Base-by-base conservation (phyloP, 768 basidiomycete genomes). In the Pleurotus tuber-regium region DNA sequence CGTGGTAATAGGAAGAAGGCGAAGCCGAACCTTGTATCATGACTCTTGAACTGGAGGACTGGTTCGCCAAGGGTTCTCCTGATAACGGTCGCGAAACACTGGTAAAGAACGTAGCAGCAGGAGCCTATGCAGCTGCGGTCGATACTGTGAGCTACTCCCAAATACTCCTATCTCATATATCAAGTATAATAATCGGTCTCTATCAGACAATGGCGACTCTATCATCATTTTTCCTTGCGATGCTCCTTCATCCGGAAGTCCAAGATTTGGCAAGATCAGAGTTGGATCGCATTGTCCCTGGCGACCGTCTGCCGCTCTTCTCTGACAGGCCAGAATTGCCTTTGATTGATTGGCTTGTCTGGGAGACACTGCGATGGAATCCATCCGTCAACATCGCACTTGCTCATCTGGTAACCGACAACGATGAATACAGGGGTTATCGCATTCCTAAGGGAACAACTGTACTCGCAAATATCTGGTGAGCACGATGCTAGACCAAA, bases 361-460 rank as follows among this genome's bases (percentile, higher is more conserved):
- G 51, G 48, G 66, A 68, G 56, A 42, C 62, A 4, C 52, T 43
- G 12, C 28, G 62, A 11, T 61, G 55, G 57, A 30, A 49, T 16
- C 40, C 47, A n/a, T 49, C 55, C 23, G 65, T 48, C 6, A 48
- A 48, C 18, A 5, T 54, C 76, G 76, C 71, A 24, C 56, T 77
- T 12, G 72, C 74, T 9, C 78, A 77, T 51, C 60, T 62, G 16
- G 67, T 70, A 12, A 67, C 63, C 2, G 46, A 50, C 16, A n/a
- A 50, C 35, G 49, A 50, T 26, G 49, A 50, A 41, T 50, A 50
- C 38, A 21, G 35, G n/a, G 49, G 49, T 26, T 50, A 50, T 25
- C 25, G 25, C 24, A 50, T 50, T 12, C 49, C 49, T 11, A 50
- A 50, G 25, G 49, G 49, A 5, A 50, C 49, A 24, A 50, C 49